Percentiles rank a stretch among this genome's conserved stretches.
phyloP scores from a whole-genome alignment of 352 stramenopile genomes.

The Pythium guiyangense region DNA sequence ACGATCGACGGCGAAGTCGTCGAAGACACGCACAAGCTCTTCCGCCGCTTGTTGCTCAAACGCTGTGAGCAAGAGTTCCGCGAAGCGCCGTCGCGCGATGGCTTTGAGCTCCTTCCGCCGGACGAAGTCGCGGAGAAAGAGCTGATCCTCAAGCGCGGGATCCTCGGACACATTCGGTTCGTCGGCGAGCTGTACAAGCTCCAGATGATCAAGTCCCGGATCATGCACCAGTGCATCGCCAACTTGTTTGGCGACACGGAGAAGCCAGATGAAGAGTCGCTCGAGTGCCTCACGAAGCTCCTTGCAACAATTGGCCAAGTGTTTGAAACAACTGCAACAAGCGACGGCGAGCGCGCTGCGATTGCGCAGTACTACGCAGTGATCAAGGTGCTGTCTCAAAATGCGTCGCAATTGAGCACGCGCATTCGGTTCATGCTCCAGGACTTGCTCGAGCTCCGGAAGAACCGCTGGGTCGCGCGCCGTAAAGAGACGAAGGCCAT shows the following conservation, averaged over 20 bases:
- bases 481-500: slow-evolving; percentile 83
- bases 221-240: slow-evolving; percentile 92
- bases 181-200: slow-evolving; percentile 96
- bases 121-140: slow-evolving; percentile 70
- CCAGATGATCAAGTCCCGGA: slow-evolving; percentile 92
- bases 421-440: slow-evolving; percentile 84
- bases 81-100: slow-evolving; percentile 73
- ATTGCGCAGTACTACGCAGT: slow-evolving; percentile 69
- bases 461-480: slow-evolving; percentile 69
- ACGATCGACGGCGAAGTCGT: slow-evolving; percentile 65
- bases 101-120: slow-evolving; percentile 43
- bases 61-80: slow-evolving; percentile 95
- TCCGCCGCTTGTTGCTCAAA: slow-evolving; percentile 91
- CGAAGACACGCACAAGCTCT: slow-evolving; percentile 85
- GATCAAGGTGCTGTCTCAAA: slow-evolving; percentile 74
- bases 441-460: slow-evolving; percentile 71
- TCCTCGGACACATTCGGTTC: slow-evolving; percentile 94
- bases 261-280: slow-evolving; percentile 90
- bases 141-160: slow-evolving; percentile 73
- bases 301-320: slow-evolving; percentile 91
- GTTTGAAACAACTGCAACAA: slow-evolving; percentile 62
- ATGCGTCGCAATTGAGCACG: slow-evolving; percentile 63
- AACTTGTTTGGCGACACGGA: slow-evolving; percentile 74
- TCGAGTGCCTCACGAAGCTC: slow-evolving; percentile 95
- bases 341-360: slow-evolving; percentile 46